A percentile compares a stretch with the other conserved stretches of the same genome.
phyloP scores from a whole-genome alignment of 345 rosid species.

The Eucalyptus urophylla region DNA sequence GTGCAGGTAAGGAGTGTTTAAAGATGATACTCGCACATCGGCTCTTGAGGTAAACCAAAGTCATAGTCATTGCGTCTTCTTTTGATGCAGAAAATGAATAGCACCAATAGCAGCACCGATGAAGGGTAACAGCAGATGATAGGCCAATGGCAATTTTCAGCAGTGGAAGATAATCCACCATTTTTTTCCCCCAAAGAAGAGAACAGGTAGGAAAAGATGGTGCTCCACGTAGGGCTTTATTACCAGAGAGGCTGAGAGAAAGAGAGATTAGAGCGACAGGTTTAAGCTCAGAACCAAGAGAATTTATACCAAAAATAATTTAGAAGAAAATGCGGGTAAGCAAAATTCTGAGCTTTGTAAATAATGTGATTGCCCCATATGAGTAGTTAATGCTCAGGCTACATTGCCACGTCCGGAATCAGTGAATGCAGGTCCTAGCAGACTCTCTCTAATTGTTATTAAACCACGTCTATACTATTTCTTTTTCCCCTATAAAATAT shows the following conservation, averaged over 20 bases:
- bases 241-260: slow-evolving; percentile 67
- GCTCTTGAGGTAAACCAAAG: slow-evolving; percentile 78
- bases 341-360: neutral
- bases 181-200: slow-evolving; percentile 21
- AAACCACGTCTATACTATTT: neutral
- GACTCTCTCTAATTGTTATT: neutral
- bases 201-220: slow-evolving; percentile 57
- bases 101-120: slow-evolving; percentile 19
- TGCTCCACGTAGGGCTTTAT: slow-evolving; percentile 86
- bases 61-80: slow-evolving; percentile 68
- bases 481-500: neutral
- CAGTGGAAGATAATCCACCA: slow-evolving; percentile 26
- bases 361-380: neutral
- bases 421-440: neutral
- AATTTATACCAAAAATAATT: neutral
- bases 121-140: slow-evolving; percentile 31
- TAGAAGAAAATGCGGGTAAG: neutral
- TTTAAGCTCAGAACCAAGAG: neutral
- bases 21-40: slow-evolving; percentile 43
- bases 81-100: slow-evolving; percentile 51
- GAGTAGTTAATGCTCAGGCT: neutral
- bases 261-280: neutral
- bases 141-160: slow-evolving; percentile 48
- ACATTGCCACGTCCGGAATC: neutral
- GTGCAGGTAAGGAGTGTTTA: neutral